phyloP scores from a whole-genome alignment of 306 rosid genomes.

The Comarum palustre region DNA sequence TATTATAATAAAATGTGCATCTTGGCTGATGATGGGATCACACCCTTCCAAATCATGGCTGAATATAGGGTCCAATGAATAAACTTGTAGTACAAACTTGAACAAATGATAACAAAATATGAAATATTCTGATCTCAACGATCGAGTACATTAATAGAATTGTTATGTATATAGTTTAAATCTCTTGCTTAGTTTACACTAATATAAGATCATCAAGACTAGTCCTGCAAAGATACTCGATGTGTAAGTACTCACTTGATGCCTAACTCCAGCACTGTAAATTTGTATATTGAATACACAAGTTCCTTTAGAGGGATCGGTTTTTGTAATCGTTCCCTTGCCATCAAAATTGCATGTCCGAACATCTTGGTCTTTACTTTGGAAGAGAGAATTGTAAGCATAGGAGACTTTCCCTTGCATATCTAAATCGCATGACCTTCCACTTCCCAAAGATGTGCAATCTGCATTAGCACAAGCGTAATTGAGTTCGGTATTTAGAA shows the following conservation, averaged over 20 bases:
- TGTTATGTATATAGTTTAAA: neutral
- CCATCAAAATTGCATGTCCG: slow-evolving; percentile 56
- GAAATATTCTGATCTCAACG: neutral
- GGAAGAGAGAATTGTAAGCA: slow-evolving; percentile 67
- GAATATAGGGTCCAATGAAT: too few species aligned
- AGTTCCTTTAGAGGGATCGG: slow-evolving; percentile 36
- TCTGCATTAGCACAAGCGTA: slow-evolving; percentile 58
- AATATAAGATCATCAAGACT: slow-evolving; percentile 29
- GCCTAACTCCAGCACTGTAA: slow-evolving; percentile 40
- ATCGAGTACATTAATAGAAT: neutral
- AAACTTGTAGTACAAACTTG: too few species aligned
- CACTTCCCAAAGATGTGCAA: slow-evolving; percentile 45
- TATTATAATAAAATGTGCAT: too few species aligned
- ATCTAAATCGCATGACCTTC: slow-evolving; percentile 46
- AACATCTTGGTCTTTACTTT: slow-evolving; percentile 52
- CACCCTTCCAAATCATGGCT: too few species aligned
- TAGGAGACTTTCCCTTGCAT: slow-evolving; percentile 32
- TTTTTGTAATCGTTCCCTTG: slow-evolving; percentile 31
- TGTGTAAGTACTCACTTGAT: neutral
- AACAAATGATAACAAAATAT: neutral
- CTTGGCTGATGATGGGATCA: too few species aligned
- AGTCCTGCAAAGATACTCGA: slow-evolving; percentile 19
- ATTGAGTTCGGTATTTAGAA: neutral
- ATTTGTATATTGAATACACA: slow-evolving; percentile 56
- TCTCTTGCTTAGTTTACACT: neutral